phyloP scores from a whole-genome alignment of 495 filamentous ascomycete species.

The Penicillium odoratum region DNA sequence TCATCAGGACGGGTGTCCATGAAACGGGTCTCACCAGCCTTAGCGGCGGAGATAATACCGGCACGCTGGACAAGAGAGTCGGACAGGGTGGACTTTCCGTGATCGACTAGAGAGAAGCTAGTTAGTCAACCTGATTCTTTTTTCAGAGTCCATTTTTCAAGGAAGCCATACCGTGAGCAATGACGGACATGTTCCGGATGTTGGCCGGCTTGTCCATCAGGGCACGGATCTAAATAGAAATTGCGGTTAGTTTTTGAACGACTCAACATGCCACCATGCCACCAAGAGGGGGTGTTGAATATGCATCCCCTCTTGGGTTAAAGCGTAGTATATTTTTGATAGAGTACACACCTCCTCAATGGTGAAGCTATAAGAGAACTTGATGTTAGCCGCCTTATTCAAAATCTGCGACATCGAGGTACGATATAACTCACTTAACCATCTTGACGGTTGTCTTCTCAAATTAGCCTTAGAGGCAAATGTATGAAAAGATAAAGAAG shows the following conservation, averaged over 20 bases:
- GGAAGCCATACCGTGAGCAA: constrained; percentile 81
- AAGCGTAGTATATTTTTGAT: too few relatives aligned
- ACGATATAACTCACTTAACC: constrained; percentile 86
- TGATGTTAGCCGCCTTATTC: constrained; percentile 24
- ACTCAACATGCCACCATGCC: constrained; percentile 16
- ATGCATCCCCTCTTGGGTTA: too few relatives aligned
- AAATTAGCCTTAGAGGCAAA: constrained; percentile 45
- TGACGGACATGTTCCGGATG: constrained; percentile 99
- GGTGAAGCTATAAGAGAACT: constrained; percentile 75
- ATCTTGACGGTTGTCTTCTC: constrained; percentile 83
- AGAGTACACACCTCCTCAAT: constrained; percentile 63
- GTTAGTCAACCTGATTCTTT: constrained; percentile 1
- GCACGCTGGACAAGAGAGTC: constrained; percentile 98
- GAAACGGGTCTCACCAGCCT: constrained; percentile 92
- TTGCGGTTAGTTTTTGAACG: constrained; percentile 12
- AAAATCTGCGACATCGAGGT: neutral
- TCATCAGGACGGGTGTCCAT: constrained; percentile 97
- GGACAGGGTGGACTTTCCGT: constrained; percentile 99
- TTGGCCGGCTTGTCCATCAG: constrained; percentile 98
- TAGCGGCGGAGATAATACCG: constrained; percentile 98
- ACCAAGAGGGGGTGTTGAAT: too few relatives aligned
- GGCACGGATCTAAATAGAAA: constrained; percentile 64
- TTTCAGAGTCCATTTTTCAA: neutral
- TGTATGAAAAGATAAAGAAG: constrained; percentile 29
- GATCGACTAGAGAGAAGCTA: constrained; percentile 67